Percentiles rank a stretch among this genome's conserved stretches.
Conservation (phyloP, 371 early-diverging fungal genomes). For the Lichtheimia hyalospora region DNA sequence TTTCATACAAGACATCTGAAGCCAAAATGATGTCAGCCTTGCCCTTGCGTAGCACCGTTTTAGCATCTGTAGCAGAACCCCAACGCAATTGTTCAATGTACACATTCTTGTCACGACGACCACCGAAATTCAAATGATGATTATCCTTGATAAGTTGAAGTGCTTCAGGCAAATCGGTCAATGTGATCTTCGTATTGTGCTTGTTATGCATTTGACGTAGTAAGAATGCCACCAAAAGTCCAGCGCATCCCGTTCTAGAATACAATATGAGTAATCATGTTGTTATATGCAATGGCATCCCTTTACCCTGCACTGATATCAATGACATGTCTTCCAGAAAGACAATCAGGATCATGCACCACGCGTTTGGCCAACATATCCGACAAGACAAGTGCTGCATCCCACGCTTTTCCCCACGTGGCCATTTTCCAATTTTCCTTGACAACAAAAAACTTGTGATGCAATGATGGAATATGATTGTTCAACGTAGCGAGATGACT, state of each 20-base stretch:
- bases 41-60: conserved; percentile 7
- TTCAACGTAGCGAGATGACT: neutral
- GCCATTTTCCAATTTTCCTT: conserved; percentile 51
- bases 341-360: conserved; percentile 15
- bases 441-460: conserved; percentile 29
- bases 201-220: conserved; percentile 10
- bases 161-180: conserved; percentile 50
- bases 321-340: conserved; percentile 35
- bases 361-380: conserved; percentile 39
- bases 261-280: neutral
- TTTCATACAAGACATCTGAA: conserved; percentile 59
- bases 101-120: conserved; percentile 11
- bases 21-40: conserved; percentile 50
- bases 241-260: conserved; percentile 37
- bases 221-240: conserved; percentile 36
- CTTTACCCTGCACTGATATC: conserved; percentile 54
- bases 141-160: conserved; percentile 34
- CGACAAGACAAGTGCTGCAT: conserved; percentile 54
- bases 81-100: conserved; percentile 33
- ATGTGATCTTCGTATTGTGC: conserved; percentile 3
- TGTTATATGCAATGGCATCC: neutral
- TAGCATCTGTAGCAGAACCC: conserved; percentile 17
- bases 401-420: conserved; percentile 64
- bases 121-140: conserved; percentile 21
- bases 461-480: neutral